A percentile compares a stretch with the other conserved stretches of the same genome.
Evolutionary conservation across 2,329 filamentous ascomycete species (phyloP).

Genomic region (Coleophoma cylindrospora): DNA sequence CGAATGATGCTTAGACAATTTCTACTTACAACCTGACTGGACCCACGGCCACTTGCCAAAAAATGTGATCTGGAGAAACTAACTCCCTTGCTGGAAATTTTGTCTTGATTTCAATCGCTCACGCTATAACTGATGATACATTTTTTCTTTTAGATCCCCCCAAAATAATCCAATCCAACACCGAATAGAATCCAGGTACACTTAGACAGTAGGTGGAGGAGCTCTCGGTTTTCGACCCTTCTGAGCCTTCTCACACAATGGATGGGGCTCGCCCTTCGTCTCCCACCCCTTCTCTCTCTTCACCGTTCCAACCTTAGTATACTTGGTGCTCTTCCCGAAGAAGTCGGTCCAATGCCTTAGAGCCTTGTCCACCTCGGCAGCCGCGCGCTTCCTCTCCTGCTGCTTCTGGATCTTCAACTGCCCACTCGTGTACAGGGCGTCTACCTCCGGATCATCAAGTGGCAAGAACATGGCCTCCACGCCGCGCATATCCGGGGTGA

Average conservation of each 20-base stretch:
- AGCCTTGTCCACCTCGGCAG: slow-evolving; percentile 57
- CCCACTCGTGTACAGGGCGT: slow-evolving; percentile 49
- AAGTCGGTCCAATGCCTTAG: slow-evolving; percentile 80
- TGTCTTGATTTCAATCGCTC: no score
- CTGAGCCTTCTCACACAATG: slow-evolving; percentile 65
- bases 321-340: slow-evolving; percentile 76
- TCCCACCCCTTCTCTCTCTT: slow-evolving; percentile 56
- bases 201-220: slow-evolving; percentile 24
- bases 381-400: slow-evolving; percentile 61
- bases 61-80: no score
- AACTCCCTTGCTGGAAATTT: no score
- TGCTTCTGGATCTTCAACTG: slow-evolving; percentile 50
- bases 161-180: no score
- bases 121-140: no score
- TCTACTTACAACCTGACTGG: no score
- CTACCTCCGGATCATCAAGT: slow-evolving; percentile 55
- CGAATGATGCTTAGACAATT: no score
- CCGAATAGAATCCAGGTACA: no score
- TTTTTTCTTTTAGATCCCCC: no score
- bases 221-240: slow-evolving; percentile 50
- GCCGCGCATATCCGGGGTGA: slow-evolving; percentile 78
- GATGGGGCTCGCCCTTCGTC: slow-evolving; percentile 42
- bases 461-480: slow-evolving; percentile 81
- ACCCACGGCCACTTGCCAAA: no score
- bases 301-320: slow-evolving; percentile 74